A percentile compares a stretch with the other conserved stretches of the same genome.
Evolutionary conservation across 495 filamentous ascomycete species (phyloP).

Genomic region (Aspergillus homomorphus): DNA sequence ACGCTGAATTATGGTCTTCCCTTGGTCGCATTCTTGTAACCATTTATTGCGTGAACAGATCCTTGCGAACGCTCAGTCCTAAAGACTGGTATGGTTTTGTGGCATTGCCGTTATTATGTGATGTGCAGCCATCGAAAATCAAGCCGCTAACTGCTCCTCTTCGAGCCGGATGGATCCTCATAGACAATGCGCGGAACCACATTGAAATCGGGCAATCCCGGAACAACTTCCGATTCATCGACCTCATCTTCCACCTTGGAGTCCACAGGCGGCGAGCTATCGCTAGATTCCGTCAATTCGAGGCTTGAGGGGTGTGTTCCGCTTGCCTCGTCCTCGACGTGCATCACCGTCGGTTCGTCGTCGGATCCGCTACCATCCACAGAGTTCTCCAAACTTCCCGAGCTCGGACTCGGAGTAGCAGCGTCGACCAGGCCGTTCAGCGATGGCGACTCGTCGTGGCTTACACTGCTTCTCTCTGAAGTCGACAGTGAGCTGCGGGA

Average conservation of each 20-base stretch:
- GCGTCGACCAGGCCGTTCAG: conserved; percentile 30
- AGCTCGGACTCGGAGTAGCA: conserved; percentile 27
- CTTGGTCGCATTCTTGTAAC: too few species aligned
- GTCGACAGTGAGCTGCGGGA: conserved; percentile 51
- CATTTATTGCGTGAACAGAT: too few species aligned
- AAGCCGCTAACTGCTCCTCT: not conserved
- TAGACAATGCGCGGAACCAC: conserved; percentile 25
- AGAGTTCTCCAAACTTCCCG: conserved; percentile 37
- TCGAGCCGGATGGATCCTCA: conserved; percentile 8
- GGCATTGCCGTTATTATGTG: too few species aligned
- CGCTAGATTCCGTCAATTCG: not conserved
- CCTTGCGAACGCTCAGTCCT: too few species aligned
- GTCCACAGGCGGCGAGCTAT: not conserved
- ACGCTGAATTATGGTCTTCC: too few species aligned
- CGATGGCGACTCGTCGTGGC: conserved; percentile 30
- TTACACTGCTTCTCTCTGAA: conserved; percentile 42
- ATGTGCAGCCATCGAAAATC: not conserved
- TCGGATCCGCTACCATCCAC: conserved; percentile 42
- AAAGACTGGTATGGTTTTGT: too few species aligned
- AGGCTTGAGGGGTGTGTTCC: not conserved
- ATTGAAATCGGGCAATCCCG: conserved; percentile 5
- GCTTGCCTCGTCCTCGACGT: conserved; percentile 11
- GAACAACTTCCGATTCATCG: not conserved
- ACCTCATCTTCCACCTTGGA: not conserved
- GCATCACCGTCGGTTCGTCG: conserved; percentile 22